phyloP scores from a whole-genome alignment of 2,329 filamentous ascomycete species.

The Coniochaeta sp. region DNA sequence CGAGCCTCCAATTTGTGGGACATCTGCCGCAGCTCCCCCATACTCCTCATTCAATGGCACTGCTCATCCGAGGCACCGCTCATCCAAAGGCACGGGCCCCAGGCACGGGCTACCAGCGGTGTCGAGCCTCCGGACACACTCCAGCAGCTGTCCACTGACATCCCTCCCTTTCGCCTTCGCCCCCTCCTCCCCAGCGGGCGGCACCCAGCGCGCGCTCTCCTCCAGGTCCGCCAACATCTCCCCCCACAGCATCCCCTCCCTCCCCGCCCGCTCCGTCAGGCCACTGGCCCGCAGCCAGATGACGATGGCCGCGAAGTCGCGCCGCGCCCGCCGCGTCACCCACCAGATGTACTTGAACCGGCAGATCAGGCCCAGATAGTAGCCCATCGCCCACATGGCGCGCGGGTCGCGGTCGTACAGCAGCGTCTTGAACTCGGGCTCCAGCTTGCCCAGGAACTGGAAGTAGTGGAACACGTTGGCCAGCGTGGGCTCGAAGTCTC shows the following conservation, averaged over 20 bases:
- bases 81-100: too few species aligned
- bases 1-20: too few species aligned
- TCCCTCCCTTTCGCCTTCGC: neutral
- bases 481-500: conserved; percentile 3
- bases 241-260: conserved; percentile 11
- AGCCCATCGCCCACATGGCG: conserved; percentile 16
- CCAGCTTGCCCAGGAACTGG: conserved; percentile 14
- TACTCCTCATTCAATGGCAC: too few species aligned
- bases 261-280: conserved; percentile 8
- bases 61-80: neutral
- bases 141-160: neutral
- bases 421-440: conserved; percentile 8
- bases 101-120: too few species aligned
- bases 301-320: conserved; percentile 16
- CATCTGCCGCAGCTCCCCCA: too few species aligned
- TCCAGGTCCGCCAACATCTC: conserved; percentile 11
- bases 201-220: neutral
- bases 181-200: neutral
- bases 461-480: conserved; percentile 12
- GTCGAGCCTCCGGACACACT: neutral
- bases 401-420: conserved; percentile 12
- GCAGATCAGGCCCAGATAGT: conserved; percentile 17
- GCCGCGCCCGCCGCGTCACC: conserved; percentile 11
- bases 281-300: conserved; percentile 13
- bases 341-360: conserved; percentile 14